Evolutionary conservation across 805 yeast genomes (phyloP), one percentile per base, ranked within the genome.

Genomic region (Komagataella phaffii): DNA sequence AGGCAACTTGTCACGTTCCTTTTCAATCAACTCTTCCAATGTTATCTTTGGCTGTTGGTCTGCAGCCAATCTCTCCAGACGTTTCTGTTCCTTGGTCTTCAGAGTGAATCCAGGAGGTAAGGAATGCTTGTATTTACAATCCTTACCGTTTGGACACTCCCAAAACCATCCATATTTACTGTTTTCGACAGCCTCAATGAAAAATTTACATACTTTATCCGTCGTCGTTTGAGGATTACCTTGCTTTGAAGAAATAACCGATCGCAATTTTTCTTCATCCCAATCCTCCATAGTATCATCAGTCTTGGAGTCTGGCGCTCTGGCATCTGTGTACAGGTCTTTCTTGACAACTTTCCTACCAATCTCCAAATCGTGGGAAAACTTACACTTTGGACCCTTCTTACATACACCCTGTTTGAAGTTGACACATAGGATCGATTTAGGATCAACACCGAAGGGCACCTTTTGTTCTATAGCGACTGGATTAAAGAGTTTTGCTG

Each of bases 121-220:
- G 7, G 97, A 85, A 68, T 93, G 99, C 68, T 80, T 83, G 72
- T 93, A 93, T 73, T 84, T 91, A 79, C 99, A 93, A 54, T 80
- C 84, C 55, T 85, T 80, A 57, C 96, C 97, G 59, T 88, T 88
- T 24, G 99, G 99, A 73, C 99, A 93, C 18, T 77, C 75, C 99
- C 99, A 93, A 69, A 93, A 90, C 99, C 99, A 93, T 63, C 99
- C 99, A 65, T 93, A 93, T 64, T 91, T 91, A 53, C 91, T 93
- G 63, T 89, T 88, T 64, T 93, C 99, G 53, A 93, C 97, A 0
- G 99, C 98, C 54, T 89, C 96, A 57, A 93, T 87, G 71, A 93
- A 95, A 68, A 67, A 80, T 66, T 90, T 93, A 77, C 99, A 93
- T 49, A 93, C 87, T 58, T 79, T 93, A 57, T 91, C 97, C 0